Evolutionary conservation across 148 eudicot species (phyloP), one percentile per base, ranked within the genome.

Genomic region (Agrostemma githago): DNA sequence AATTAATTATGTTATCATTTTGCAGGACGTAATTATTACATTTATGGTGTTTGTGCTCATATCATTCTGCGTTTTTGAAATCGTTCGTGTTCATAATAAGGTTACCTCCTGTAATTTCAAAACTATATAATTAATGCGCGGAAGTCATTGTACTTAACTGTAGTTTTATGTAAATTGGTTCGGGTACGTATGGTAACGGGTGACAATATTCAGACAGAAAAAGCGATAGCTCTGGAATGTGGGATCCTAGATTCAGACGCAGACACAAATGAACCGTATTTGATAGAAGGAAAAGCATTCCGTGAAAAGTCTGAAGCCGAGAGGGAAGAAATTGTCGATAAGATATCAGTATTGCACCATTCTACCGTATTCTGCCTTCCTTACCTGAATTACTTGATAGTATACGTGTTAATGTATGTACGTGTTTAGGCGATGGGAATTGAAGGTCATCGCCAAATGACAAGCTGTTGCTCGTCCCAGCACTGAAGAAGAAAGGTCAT

Each of bases 101-200:
- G 34, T 26, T 26, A 26, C 1, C 34, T 26, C 34, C 34, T 26
- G 34, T 26, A 26, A 26, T 26, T 26, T 26, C 34, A 26, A 26
- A 26, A 26, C 34, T 26, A 26, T 26, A 26, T 26, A 26, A n/a
- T n/a, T n/a, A n/a, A 26, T 26, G 34, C 34, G 34, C 34, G 34
- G 34, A 26, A 26, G 34, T 26, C 34, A 26, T 26, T 26, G 34
- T 26, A 26, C 34, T 26, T 26, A 26, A 26, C 34, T 26, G 34
- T 26, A 26, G 34, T 26, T 26, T 26, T 26, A 26, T 26, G 34
- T 26, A 26, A 26, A 26, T 26, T 79, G 42, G 54, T 17, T 73
- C 76, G 91, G 98, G 98, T 95, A 67, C 89, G 98, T 38, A 95
- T 95, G 98, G 97, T 92, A 59, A 95, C 97, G 65, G 98, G 98